These are phyloP conservation scores for Fagopyrum tataricum DNA, from an alignment of 148 eudicot genomes.

Conservation along the genomic window DNA sequence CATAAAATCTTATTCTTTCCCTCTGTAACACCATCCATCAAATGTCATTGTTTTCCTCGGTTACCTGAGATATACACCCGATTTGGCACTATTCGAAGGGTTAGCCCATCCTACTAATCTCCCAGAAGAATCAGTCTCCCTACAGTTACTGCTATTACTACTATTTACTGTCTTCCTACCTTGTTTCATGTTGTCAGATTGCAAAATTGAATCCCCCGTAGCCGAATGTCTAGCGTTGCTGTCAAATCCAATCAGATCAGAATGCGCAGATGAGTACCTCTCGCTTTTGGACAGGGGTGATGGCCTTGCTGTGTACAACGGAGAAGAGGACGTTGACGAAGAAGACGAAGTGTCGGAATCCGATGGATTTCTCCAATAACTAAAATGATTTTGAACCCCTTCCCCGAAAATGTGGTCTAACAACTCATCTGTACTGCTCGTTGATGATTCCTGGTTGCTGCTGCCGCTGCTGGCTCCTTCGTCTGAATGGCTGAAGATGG, in stretches of 20 bases:
- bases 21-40: constrained; percentile 1
- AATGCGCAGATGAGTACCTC: constrained; percentile 33
- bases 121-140: constrained; percentile 28
- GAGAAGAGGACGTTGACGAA: constrained; percentile 43
- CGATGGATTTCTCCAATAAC: constrained; percentile 25
- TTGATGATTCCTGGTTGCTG: constrained; percentile 37
- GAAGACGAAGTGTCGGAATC: constrained; percentile 57
- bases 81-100: constrained; percentile 26
- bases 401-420: constrained; percentile 33
- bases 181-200: constrained; percentile 29
- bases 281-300: constrained; percentile 38
- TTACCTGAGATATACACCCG: constrained; percentile 33
- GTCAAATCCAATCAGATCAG: constrained; percentile 15
- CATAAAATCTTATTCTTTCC: neutral
- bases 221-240: constrained; percentile 9
- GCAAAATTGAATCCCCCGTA: constrained; percentile 27
- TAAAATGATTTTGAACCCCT: constrained; percentile 4
- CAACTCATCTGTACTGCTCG: constrained; percentile 41
- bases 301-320: constrained; percentile 26
- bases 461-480: constrained; percentile 39
- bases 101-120: constrained; percentile 30
- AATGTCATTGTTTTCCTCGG: constrained; percentile 1
- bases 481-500: constrained; percentile 48
- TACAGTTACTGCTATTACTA: constrained; percentile 30
- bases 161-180: constrained; percentile 33